Percentiles rank a stretch among this genome's conserved stretches.
Conservation (phyloP, 805 yeast species). For the Candida ponderosae region DNA sequence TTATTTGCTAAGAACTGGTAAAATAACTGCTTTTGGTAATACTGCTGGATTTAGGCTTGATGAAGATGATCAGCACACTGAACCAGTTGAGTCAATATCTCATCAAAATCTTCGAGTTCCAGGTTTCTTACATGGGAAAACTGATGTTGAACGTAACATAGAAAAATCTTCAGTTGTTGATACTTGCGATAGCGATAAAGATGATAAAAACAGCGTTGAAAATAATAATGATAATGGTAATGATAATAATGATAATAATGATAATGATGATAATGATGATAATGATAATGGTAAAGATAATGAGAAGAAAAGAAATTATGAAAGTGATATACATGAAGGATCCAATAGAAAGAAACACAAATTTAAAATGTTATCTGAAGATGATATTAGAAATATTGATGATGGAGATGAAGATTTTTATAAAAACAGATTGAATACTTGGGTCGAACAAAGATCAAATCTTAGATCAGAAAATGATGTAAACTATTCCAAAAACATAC, state of each 20-base stretch:
- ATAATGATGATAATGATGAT: slow-evolving; percentile 10
- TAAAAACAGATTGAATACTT: slow-evolving; percentile 47
- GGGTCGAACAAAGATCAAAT: slow-evolving; percentile 49
- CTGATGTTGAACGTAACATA: neutral
- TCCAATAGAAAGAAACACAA: slow-evolving; percentile 5
- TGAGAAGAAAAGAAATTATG: too few species aligned
- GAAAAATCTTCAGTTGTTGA: slow-evolving; percentile 1
- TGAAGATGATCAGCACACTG: slow-evolving; percentile 18
- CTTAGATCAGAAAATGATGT: slow-evolving; percentile 26
- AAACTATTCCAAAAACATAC: slow-evolving; percentile 11
- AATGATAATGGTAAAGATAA: slow-evolving; percentile 8
- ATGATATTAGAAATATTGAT: slow-evolving; percentile 44
- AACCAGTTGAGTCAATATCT: slow-evolving; percentile 6
- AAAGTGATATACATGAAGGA: slow-evolving; percentile 15
- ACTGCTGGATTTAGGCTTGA: slow-evolving; percentile 44
- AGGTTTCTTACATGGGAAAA: slow-evolving; percentile 7
- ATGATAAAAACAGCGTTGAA: slow-evolving; percentile 3
- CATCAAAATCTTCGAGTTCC: slow-evolving; percentile 18
- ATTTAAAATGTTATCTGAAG: slow-evolving; percentile 16
- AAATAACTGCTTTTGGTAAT: slow-evolving; percentile 88
- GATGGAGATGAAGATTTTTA: slow-evolving; percentile 76
- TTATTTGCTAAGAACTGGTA: slow-evolving; percentile 79
- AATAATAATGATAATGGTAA: slow-evolving; percentile 14
- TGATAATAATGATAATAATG: slow-evolving; percentile 19
- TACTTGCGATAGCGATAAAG: slow-evolving; percentile 1